Evolutionary conservation across 129 eudicot species (phyloP).

Genomic region (Chrysanthemum makinoi): DNA sequence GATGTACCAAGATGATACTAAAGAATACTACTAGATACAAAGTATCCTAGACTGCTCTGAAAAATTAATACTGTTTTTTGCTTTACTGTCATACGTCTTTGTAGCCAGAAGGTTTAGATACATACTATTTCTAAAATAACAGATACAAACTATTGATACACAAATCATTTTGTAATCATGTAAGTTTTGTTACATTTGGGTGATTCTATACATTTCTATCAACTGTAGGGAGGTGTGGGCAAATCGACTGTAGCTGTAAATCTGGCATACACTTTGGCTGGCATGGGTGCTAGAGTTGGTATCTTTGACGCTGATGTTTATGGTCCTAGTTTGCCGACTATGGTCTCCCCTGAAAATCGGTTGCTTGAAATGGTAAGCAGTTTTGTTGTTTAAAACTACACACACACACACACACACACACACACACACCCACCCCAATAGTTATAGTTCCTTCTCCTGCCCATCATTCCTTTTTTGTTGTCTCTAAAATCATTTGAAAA

Average conservation of each 20-base stretch:
- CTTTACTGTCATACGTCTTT: not conserved
- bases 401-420: too few relatives aligned
- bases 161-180: not conserved
- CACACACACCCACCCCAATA: too few relatives aligned
- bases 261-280: slow-evolving; percentile 97
- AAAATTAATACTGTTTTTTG: not conserved
- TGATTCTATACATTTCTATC: slow-evolving; percentile 20
- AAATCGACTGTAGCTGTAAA: slow-evolving; percentile 98
- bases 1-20: too few relatives aligned
- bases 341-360: slow-evolving; percentile 95
- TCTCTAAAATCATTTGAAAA: too few relatives aligned
- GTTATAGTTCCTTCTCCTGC: too few relatives aligned
- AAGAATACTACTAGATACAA: too few relatives aligned
- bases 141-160: not conserved
- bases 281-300: slow-evolving; percentile 99
- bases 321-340: slow-evolving; percentile 99
- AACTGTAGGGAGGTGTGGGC: slow-evolving; percentile 93
- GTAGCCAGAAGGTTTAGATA: not conserved
- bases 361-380: slow-evolving; percentile 85
- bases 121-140: not conserved
- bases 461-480: too few relatives aligned
- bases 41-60: too few relatives aligned
- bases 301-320: slow-evolving; percentile 99
- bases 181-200: slow-evolving; percentile 2
- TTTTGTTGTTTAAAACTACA: not conserved